Evolutionary conservation across 352 stramenopile genomes (phyloP).

Genomic region (Achlya hypogyna): DNA sequence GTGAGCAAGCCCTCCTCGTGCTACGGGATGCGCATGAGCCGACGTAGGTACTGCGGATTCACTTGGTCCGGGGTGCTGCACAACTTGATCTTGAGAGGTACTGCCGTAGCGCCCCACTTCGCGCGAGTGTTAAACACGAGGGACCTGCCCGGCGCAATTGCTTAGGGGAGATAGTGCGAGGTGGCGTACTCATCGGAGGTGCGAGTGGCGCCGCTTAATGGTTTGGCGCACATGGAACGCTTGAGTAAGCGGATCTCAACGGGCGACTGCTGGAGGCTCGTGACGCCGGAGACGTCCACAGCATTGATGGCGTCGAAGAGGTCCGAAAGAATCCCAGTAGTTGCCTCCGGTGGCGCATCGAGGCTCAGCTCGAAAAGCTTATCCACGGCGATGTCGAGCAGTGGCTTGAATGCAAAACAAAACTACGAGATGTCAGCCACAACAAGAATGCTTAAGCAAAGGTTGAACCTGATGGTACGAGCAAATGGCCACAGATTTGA

Average conservation of each 20-base stretch:
- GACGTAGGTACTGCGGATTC: background rate
- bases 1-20: conserved; percentile 67
- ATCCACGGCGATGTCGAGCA: conserved; percentile 60
- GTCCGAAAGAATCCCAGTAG: conserved; percentile 42
- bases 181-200: conserved; percentile 16
- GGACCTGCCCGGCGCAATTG: conserved; percentile 18
- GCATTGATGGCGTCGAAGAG: conserved; percentile 66
- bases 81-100: conserved; percentile 68
- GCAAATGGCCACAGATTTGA: conserved; percentile 77
- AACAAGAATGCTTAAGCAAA: background rate
- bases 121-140: conserved; percentile 51
- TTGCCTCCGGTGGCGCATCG: conserved; percentile 18
- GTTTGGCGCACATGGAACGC: conserved; percentile 36
- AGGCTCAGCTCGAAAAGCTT: conserved; percentile 33
- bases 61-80: conserved; percentile 78
- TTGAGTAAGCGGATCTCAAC: conserved; percentile 73
- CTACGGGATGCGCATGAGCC: background rate
- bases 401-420: conserved; percentile 62
- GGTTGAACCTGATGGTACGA: conserved; percentile 59
- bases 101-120: conserved; percentile 47
- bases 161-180: background rate
- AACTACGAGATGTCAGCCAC: conserved; percentile 23
- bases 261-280: conserved; percentile 41
- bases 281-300: conserved; percentile 46
- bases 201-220: background rate